Conservation (phyloP, 768 basidiomycete species). For the Rubroboletus satanas region DNA sequence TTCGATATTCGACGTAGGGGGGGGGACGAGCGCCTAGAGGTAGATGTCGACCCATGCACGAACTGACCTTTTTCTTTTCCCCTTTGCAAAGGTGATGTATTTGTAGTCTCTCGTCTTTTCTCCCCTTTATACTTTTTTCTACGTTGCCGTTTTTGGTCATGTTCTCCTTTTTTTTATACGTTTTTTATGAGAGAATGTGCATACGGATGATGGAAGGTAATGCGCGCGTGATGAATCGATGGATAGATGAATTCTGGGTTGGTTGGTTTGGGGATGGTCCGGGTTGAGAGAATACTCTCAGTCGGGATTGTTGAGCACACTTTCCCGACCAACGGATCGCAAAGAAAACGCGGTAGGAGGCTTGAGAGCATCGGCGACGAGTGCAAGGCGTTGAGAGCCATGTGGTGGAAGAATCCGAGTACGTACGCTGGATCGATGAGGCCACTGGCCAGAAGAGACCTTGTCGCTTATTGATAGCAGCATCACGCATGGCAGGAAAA, state of each 20-base stretch:
- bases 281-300: no score
- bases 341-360: no score
- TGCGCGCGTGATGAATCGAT: neutral
- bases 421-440: slow-evolving; percentile 93
- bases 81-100: neutral
- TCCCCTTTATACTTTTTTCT: neutral
- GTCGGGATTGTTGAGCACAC: no score
- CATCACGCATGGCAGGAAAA: slow-evolving; percentile 57
- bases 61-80: neutral
- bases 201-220: neutral
- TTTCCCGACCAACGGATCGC: no score
- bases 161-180: slow-evolving; percentile 1
- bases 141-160: neutral
- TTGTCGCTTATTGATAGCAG: no score
- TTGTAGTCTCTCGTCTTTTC: neutral
- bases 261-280: no score
- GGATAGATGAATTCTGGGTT: no score
- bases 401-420: slow-evolving; percentile 68
- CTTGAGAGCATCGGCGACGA: no score
- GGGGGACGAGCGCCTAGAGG: neutral
- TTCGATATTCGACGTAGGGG: neutral
- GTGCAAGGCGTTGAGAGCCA: no score
- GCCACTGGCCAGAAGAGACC: slow-evolving; percentile 17
- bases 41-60: neutral
- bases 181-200: slow-evolving; percentile 2